Base-by-base conservation (phyloP, 2,329 filamentous ascomycete species). In the Stagonosporopsis tanaceti region DNA sequence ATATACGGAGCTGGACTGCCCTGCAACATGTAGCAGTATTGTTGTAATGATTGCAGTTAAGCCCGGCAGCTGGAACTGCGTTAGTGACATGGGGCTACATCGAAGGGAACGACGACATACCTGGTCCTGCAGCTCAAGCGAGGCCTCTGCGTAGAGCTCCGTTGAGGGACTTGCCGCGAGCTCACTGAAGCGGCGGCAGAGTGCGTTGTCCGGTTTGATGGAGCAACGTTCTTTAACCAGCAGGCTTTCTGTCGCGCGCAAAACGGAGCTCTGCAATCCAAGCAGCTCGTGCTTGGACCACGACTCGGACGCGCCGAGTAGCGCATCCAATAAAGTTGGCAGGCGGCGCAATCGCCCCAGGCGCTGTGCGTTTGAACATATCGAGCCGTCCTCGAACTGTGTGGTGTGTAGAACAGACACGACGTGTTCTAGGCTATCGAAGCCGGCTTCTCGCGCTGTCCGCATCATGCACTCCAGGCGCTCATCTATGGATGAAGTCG, bases 371-470 rank as follows among this genome's bases (percentile, higher is more conserved):
- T 42, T 42, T 3, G 22, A 14, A 14, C 40, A 25, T 22, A 27
- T n/a, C 40, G 40, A 42, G 40, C 40, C 40, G 20, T 42, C 40
- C 40, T 42, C 40, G 40, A 42, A 42, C 15, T 42, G 40, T 27
- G 40, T 27, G 14, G 40, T 42, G 24, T 42, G 24, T 14, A 42
- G 14, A 14, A 42, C 20, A 42, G 20, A 42, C 6, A 27, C 22
- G 14, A 24, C 40, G 12, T 42, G 20, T 14, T 42, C 40, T 14
- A 42, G 40, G 24, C 14, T 42, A n/a, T 42, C 40, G 40, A 42
- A 24, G 22, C 24, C 40, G 40, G 9, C 14, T 28, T 42, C 24
- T 25, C 14, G 40, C 40, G 22, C 20, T 42, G n/a, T n/a, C 12
- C 24, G 34, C 5, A 42, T 25, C 14, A 42, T 22, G 22, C 20